phyloP scores from a whole-genome alignment of 495 filamentous ascomycete genomes.

The Cladorrhinum samala region DNA sequence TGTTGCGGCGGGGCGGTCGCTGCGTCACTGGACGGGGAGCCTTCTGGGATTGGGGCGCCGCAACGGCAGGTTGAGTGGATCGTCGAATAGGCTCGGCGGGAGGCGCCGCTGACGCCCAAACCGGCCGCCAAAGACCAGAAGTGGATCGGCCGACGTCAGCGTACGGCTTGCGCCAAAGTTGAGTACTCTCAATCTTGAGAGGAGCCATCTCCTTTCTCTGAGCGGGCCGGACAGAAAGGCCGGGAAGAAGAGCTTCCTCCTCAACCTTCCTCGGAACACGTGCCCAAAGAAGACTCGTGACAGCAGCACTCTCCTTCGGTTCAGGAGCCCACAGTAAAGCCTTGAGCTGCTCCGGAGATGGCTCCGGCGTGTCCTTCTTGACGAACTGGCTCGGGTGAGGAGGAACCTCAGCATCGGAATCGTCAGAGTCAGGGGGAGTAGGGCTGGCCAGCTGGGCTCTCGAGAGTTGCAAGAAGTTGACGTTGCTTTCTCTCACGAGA shows the following conservation, averaged over 20 bases:
- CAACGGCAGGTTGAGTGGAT: constrained; percentile 18
- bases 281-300: constrained; percentile 13
- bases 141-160: constrained; percentile 12
- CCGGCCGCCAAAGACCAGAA: constrained; percentile 33
- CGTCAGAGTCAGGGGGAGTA: constrained; percentile 43
- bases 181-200: constrained; percentile 31
- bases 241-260: constrained; percentile 20
- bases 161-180: constrained; percentile 37
- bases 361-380: constrained; percentile 14
- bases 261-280: constrained; percentile 6
- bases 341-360: not conserved
- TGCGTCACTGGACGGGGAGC: constrained; percentile 35
- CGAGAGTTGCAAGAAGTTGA: constrained; percentile 36
- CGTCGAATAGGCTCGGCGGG: constrained; percentile 28
- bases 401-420: constrained; percentile 23
- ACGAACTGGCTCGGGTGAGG: constrained; percentile 20
- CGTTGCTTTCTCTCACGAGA: constrained; percentile 29
- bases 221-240: constrained; percentile 26
- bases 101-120: constrained; percentile 29
- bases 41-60: constrained; percentile 20
- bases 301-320: not conserved
- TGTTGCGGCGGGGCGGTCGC: constrained; percentile 44
- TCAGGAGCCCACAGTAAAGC: constrained; percentile 24
- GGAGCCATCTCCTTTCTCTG: constrained; percentile 26
- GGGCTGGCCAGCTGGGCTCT: constrained; percentile 42